phyloP scores from a whole-genome alignment of 2,329 filamentous ascomycete genomes.

The Aspergillus novofumigatus region DNA sequence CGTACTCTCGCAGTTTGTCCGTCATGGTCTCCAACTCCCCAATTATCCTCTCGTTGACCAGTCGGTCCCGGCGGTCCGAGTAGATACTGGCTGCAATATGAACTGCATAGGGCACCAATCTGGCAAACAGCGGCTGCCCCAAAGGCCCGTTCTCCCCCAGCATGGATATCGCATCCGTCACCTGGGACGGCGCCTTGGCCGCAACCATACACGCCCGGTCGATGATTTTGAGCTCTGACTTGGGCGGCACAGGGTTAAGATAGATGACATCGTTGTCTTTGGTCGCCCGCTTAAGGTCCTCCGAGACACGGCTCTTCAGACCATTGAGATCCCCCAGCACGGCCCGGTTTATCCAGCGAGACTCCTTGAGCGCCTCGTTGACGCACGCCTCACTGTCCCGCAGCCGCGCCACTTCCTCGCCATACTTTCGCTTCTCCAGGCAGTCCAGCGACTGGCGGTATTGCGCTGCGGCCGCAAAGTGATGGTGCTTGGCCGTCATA shows the following conservation, averaged over 20 bases:
- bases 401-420: conserved; percentile 87
- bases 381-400: conserved; percentile 78
- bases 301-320: conserved; percentile 74
- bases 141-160: conserved; percentile 77
- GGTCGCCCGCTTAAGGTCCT: conserved; percentile 87
- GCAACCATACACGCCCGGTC: conserved; percentile 87
- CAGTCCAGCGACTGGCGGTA: conserved; percentile 88
- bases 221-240: conserved; percentile 78
- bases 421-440: conserved; percentile 88
- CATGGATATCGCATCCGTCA: conserved; percentile 73
- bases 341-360: conserved; percentile 72
- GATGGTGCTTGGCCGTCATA: conserved; percentile 93
- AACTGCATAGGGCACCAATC: conserved; percentile 90
- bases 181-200: conserved; percentile 72
- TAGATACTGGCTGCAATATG: conserved; percentile 95
- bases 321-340: conserved; percentile 79
- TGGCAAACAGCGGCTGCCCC: conserved; percentile 80
- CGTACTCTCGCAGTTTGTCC: conserved; percentile 67
- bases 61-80: conserved; percentile 81
- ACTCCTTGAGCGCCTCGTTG: conserved; percentile 80
- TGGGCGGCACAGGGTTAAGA: conserved; percentile 76
- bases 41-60: conserved; percentile 84
- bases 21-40: conserved; percentile 79
- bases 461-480: conserved; percentile 93
- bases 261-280: conserved; percentile 98